Conservation (phyloP, 768 basidiomycete genomes). For the Tubosaeta sp. region DNA sequence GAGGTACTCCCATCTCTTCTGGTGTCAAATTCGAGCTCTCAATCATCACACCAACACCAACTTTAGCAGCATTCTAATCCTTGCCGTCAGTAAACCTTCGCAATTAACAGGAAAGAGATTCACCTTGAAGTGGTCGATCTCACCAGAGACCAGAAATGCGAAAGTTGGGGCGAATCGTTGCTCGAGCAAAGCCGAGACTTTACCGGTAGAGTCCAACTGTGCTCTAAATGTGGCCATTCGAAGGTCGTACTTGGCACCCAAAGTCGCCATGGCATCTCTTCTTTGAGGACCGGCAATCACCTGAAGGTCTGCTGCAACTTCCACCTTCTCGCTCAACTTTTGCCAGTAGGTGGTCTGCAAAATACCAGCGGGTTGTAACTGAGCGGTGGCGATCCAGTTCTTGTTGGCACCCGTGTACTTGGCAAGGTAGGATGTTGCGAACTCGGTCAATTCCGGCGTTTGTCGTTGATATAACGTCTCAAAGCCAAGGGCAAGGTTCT, state of each 20-base stretch:
- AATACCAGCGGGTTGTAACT: conserved; percentile 76
- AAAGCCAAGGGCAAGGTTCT: conserved; percentile 82
- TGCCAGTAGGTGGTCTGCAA: conserved; percentile 96
- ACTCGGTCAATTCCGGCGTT: conserved; percentile 64
- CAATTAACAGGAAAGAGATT: conserved; percentile 10
- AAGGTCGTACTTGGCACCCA: conserved; percentile 96
- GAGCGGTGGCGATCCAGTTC: conserved; percentile 92
- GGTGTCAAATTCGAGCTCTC: conserved; percentile 79
- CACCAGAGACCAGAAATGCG: conserved; percentile 89
- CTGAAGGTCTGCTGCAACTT: conserved; percentile 93
- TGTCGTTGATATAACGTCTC: conserved; percentile 84
- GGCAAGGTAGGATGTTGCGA: conserved; percentile 71
- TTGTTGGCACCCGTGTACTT: conserved; percentile 71
- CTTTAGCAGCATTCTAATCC: conserved; percentile 81
- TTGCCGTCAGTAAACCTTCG: background rate
- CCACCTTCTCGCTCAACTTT: conserved; percentile 90
- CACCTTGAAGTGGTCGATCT: conserved; percentile 99
- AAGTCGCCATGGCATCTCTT: conserved; percentile 87
- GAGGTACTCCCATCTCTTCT: conserved; percentile 74
- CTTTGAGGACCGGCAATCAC: conserved; percentile 73
- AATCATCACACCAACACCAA: conserved; percentile 97
- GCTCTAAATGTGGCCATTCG: conserved; percentile 91
- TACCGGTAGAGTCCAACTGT: conserved; percentile 91
- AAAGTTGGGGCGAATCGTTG: conserved; percentile 96
- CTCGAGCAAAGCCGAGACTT: conserved; percentile 91